Evolutionary conservation across 164 flowering plant species (phyloP), one percentile per base, ranked within the genome.

Genomic region (Cinnamomum micranthum): DNA sequence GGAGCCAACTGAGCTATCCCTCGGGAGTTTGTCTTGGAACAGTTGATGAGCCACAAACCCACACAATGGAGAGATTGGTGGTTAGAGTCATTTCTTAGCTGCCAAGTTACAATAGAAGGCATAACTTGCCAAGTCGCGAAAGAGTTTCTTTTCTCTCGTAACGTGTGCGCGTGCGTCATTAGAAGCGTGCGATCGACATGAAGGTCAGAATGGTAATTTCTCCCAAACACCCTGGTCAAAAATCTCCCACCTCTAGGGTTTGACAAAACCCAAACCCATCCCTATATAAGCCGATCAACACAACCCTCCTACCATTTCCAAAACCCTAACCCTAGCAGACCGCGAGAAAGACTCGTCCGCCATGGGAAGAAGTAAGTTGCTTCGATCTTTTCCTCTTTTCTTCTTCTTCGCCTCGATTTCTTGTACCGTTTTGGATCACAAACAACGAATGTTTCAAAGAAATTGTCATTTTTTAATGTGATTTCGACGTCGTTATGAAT

Each of bases 281-380:
- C 50, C 58, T 68, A 47, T 77, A 77, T 77, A 73, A 62, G n/a
- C 9, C 41, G 47, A 35, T 14, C 51, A 50, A 4, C 24, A 50
- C 13, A 28, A 1, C 33, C 28, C 13, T 10, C 4, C 23, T 20
- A n/a, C 41, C 20, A 15, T 58, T 65, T 35, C 65, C 12, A 67
- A 51, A 73, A 58, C 50, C 31, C 58, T 68, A 70, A 70, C 70
- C 47, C 74, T 52, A n/a, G 70, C 35, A 59, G 41, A 50, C 71
- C 24, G 50, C 63, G 13, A 73, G 71, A 71, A 69, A 27, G 19
- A 27, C 10, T 24, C 24, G 55, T 5, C 24, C 75, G 71, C 73
- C 52, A 79, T 79, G 81, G 81, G 81, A 67, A 76, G 81, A 68
- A 76, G 81, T 79, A 79, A 79, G 77, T 70, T 2, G 15, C 6